Evolutionary conservation across 768 basidiomycete species (phyloP).

Genomic region (Neoboletus magnificus): DNA sequence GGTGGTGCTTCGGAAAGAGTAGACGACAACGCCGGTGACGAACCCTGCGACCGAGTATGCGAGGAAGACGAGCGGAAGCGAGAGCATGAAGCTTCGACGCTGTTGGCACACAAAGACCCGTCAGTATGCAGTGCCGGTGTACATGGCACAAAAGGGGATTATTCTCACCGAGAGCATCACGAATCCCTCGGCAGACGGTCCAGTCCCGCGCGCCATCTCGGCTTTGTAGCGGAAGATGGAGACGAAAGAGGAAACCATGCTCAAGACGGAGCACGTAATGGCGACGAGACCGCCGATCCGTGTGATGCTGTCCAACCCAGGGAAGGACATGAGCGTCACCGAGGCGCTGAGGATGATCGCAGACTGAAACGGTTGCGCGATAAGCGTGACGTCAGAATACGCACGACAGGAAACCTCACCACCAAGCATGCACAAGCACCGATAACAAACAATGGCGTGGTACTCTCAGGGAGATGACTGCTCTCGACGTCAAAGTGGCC

Average conservation of each 20-base stretch:
- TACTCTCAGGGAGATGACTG: constrained; percentile 42
- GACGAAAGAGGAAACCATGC: constrained; percentile 65
- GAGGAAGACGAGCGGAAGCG: constrained; percentile 71
- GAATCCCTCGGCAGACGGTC: constrained; percentile 50
- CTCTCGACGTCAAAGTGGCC: constrained; percentile 57
- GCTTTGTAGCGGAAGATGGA: constrained; percentile 69
- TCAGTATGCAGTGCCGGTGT: neutral
- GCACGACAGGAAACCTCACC: constrained; percentile 39
- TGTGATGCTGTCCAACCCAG: constrained; percentile 62
- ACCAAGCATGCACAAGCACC: constrained; percentile 65
- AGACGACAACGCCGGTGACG: constrained; percentile 60
- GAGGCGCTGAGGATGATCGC: constrained; percentile 79
- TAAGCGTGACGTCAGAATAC: constrained; percentile 1
- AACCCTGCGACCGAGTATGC: constrained; percentile 70
- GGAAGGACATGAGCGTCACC: constrained; percentile 76
- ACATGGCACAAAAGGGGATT: constrained; percentile 1
- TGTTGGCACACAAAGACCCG: constrained; percentile 7
- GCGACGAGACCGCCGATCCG: constrained; percentile 66
- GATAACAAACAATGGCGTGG: constrained; percentile 58
- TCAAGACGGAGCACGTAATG: constrained; percentile 63
- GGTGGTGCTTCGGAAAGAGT: constrained; percentile 56
- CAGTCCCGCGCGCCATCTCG: constrained; percentile 53
- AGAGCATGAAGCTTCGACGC: constrained; percentile 57
- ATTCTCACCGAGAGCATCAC: constrained; percentile 47
- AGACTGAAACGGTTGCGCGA: constrained; percentile 44